phyloP scores from a whole-genome alignment of 768 basidiomycete genomes.

The Pleurotus eryngii region DNA sequence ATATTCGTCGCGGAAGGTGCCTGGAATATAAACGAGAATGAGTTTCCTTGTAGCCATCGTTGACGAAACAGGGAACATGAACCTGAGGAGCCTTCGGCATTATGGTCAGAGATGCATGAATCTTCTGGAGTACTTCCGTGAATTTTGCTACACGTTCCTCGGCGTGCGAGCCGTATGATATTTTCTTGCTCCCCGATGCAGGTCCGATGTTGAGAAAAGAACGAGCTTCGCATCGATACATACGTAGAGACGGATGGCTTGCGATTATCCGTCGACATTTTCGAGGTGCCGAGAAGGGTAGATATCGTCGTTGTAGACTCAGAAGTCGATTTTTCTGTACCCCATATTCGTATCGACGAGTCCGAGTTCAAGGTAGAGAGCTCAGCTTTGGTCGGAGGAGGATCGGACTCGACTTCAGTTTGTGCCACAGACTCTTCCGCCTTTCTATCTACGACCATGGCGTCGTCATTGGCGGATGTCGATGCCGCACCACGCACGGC shows the following conservation, averaged over 20 bases:
- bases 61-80: not conserved
- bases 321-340: not conserved
- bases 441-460: not conserved
- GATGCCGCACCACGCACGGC: not conserved
- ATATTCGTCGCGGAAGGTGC: not conserved
- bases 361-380: not conserved
- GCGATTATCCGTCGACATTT: conserved; percentile 9
- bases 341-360: not conserved
- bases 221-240: conserved; percentile 35
- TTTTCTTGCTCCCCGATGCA: too few relatives aligned
- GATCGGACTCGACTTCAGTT: too few relatives aligned
- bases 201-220: conserved; percentile 31
- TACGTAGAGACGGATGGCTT: conserved; percentile 19
- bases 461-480: not conserved
- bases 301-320: not conserved
- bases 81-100: conserved; percentile 52
- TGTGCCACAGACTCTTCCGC: not conserved
- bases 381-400: too few relatives aligned
- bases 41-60: too few relatives aligned
- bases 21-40: not conserved
- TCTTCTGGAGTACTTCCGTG: conserved; percentile 55
- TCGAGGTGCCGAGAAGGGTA: not conserved
- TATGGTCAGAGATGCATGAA: conserved; percentile 63
- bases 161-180: not conserved
- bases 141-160: conserved; percentile 30